Percentiles rank a stretch among this genome's conserved stretches.
These are phyloP conservation scores for Globisporangium viniferum DNA, from an alignment of 352 stramenopile genomes.

Conservation along the genomic window DNA sequence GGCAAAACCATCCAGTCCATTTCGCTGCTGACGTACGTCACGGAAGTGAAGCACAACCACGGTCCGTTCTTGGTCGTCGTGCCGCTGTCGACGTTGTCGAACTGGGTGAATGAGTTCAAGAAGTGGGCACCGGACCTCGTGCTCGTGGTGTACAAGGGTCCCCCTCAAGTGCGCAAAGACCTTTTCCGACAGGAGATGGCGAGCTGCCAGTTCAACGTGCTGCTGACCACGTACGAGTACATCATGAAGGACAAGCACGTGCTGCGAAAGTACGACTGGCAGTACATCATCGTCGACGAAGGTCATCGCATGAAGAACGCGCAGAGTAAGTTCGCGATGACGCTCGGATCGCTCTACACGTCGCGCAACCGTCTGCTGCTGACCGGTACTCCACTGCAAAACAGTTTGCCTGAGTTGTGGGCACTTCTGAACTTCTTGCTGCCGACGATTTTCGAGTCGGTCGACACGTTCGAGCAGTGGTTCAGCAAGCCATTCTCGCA, in stretches of 20 bases:
- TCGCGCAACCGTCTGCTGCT: constrained; percentile 93
- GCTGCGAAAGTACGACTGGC: constrained; percentile 88
- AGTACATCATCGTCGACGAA: constrained; percentile 94
- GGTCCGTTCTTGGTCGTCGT: constrained; percentile 98
- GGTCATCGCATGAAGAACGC: constrained; percentile 92
- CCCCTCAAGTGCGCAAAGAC: constrained; percentile 78
- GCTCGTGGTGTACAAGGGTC: constrained; percentile 94
- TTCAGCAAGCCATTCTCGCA: constrained; percentile 87
- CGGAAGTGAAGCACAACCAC: constrained; percentile 82
- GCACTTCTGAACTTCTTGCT: constrained; percentile 91
- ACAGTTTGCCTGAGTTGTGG: constrained; percentile 94
- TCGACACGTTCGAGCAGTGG: constrained; percentile 90
- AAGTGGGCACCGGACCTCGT: constrained; percentile 96
- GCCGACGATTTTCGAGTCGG: constrained; percentile 89
- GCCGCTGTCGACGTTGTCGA: constrained; percentile 93
- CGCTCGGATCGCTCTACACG: constrained; percentile 77
- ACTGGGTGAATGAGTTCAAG: constrained; percentile 94
- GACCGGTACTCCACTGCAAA: constrained; percentile 98
- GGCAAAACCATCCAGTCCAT: constrained; percentile 89
- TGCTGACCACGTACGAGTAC: constrained; percentile 95
- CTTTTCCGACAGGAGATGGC: constrained; percentile 80
- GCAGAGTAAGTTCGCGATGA: constrained; percentile 90
- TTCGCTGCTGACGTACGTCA: constrained; percentile 81
- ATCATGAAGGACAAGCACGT: constrained; percentile 91
- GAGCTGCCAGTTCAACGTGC: constrained; percentile 89